phyloP scores from a whole-genome alignment of 768 basidiomycete genomes.

The Leccinum barrowsii region DNA sequence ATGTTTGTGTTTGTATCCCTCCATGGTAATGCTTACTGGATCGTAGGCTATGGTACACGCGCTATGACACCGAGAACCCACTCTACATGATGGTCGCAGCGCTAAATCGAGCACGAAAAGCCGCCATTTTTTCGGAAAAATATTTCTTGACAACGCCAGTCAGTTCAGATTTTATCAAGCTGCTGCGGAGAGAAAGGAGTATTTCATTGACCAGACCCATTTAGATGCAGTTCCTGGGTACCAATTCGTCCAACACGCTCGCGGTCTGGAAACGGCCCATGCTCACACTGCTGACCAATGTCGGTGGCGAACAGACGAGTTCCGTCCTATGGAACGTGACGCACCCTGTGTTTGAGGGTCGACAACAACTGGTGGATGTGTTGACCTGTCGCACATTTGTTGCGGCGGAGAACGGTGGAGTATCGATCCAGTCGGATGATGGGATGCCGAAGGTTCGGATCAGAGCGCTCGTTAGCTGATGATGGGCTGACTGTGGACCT shows the following conservation, averaged over 20 bases:
- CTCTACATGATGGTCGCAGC: slow-evolving; percentile 43
- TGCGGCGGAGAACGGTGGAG: slow-evolving; percentile 39
- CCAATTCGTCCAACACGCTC: slow-evolving; percentile 38
- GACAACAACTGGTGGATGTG: slow-evolving; percentile 49
- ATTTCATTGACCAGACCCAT: neutral
- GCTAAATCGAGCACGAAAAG: slow-evolving; percentile 53
- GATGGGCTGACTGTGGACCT: neutral
- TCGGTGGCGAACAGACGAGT: slow-evolving; percentile 37
- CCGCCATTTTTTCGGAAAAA: slow-evolving; percentile 40
- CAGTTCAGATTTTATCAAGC: slow-evolving; percentile 9
- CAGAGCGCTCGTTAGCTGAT: neutral
- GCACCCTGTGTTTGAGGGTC: slow-evolving; percentile 36
- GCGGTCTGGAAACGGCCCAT: slow-evolving; percentile 55
- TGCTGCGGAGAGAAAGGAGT: neutral
- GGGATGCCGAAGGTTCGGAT: slow-evolving; percentile 46
- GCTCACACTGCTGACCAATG: slow-evolving; percentile 54
- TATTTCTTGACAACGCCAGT: slow-evolving; percentile 48
- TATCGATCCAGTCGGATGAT: slow-evolving; percentile 35
- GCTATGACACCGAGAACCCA: slow-evolving; percentile 48
- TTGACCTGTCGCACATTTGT: slow-evolving; percentile 43
- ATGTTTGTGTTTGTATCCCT: slow-evolving; percentile 2
- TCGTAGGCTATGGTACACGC: slow-evolving; percentile 58
- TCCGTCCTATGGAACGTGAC: slow-evolving; percentile 42
- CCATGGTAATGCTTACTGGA: slow-evolving; percentile 2
- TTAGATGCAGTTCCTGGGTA: slow-evolving; percentile 45